These are phyloP conservation scores for Entomortierella parvispora DNA, from an alignment of 192 early-diverging fungal genomes.

Conservation along the genomic window DNA sequence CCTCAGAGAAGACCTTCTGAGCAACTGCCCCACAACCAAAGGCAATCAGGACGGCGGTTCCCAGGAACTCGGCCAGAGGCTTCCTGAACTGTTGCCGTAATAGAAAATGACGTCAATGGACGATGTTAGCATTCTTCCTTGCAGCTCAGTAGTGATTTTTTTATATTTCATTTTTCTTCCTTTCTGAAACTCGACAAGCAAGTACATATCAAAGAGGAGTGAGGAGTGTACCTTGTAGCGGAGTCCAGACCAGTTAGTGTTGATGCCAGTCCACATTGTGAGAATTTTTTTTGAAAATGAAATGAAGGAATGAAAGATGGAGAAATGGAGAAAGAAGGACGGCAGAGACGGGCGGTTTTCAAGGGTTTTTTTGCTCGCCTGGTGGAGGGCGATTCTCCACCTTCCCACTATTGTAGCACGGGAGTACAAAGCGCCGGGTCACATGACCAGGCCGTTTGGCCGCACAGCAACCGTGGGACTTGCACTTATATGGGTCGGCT, in stretches of 20 bases:
- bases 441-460: too few relatives aligned
- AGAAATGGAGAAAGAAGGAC: neutral
- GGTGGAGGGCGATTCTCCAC: too few relatives aligned
- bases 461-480: too few relatives aligned
- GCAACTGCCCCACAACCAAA: slow-evolving; percentile 71
- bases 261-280: neutral
- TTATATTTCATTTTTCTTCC: too few relatives aligned
- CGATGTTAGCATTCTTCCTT: slow-evolving; percentile 1
- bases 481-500: too few relatives aligned
- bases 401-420: too few relatives aligned
- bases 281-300: neutral
- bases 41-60: slow-evolving; percentile 68
- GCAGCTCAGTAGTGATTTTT: too few relatives aligned
- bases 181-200: too few relatives aligned
- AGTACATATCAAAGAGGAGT: neutral
- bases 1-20: slow-evolving; percentile 20
- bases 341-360: neutral
- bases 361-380: neutral
- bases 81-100: slow-evolving; percentile 56
- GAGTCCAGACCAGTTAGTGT: slow-evolving; percentile 10
- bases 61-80: slow-evolving; percentile 75
- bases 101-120: neutral
- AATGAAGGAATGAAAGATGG: neutral
- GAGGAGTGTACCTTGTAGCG: slow-evolving; percentile 6
- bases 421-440: too few relatives aligned